phyloP scores from a whole-genome alignment of 805 yeast genomes.

The Pichia occidentalis region DNA sequence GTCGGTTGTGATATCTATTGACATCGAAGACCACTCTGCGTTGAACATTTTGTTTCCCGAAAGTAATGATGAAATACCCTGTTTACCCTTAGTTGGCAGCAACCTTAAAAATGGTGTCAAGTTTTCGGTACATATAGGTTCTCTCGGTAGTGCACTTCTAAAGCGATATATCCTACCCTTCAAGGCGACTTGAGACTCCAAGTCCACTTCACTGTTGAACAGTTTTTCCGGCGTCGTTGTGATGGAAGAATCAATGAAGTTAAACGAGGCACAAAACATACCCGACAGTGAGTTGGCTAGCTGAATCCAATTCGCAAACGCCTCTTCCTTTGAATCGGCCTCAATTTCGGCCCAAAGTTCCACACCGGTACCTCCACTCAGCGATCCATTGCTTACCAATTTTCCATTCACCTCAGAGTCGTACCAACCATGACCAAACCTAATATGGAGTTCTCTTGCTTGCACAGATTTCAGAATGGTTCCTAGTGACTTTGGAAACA shows the following conservation, averaged over 20 bases:
- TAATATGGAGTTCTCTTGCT: conserved; percentile 69
- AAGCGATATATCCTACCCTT: conserved; percentile 46
- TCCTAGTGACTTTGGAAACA: conserved; percentile 76
- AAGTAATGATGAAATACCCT: conserved; percentile 77
- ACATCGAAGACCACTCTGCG: conserved; percentile 90
- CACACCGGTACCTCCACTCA: conserved; percentile 90
- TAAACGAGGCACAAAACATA: conserved; percentile 88
- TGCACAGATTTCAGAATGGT: conserved; percentile 63
- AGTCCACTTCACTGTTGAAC: conserved; percentile 24
- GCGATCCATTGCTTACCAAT: conserved; percentile 63
- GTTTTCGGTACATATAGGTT: conserved; percentile 95
- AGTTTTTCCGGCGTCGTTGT: conserved; percentile 62
- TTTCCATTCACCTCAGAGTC: conserved; percentile 83
- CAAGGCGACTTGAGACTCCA: conserved; percentile 23
- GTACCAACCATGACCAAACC: conserved; percentile 96
- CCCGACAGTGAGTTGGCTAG: conserved; percentile 79
- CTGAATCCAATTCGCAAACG: conserved; percentile 60
- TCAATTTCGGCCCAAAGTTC: conserved; percentile 86
- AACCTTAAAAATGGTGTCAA: conserved; percentile 87
- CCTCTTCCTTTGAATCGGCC: conserved; percentile 48
- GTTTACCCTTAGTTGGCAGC: conserved; percentile 85
- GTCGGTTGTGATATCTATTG: conserved; percentile 66
- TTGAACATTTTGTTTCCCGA: conserved; percentile 91
- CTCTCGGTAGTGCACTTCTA: conserved; percentile 87
- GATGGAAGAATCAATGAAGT: conserved; percentile 72